phyloP scores from a whole-genome alignment of 805 yeast genomes.

The Metschnikowia orientalis region DNA sequence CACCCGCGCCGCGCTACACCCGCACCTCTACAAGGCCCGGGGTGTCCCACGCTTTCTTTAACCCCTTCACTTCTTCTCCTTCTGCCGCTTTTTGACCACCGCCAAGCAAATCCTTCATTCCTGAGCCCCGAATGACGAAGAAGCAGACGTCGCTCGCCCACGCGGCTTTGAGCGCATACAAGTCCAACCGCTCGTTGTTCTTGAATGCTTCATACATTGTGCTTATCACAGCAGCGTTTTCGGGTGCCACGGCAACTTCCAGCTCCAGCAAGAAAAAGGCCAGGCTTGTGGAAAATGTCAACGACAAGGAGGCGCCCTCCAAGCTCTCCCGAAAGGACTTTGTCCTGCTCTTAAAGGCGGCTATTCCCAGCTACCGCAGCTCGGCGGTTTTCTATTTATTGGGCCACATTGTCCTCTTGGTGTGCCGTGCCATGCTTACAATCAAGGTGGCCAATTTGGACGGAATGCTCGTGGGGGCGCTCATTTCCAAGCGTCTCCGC shows the following conservation, averaged over 20 bases:
- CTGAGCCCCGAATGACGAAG: too few relatives aligned
- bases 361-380: slow-evolving; percentile 30
- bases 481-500: slow-evolving; percentile 65
- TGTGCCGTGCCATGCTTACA: slow-evolving; percentile 67
- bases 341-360: slow-evolving; percentile 28
- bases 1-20: too few relatives aligned
- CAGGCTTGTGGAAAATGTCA: slow-evolving; percentile 1
- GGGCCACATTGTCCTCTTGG: slow-evolving; percentile 55
- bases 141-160: slow-evolving; percentile 19
- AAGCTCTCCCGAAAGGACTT: slow-evolving; percentile 30
- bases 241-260: slow-evolving; percentile 35
- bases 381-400: slow-evolving; percentile 35
- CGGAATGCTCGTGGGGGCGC: slow-evolving; percentile 76
- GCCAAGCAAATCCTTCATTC: too few relatives aligned
- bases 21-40: too few relatives aligned
- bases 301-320: slow-evolving; percentile 5
- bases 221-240: slow-evolving; percentile 39
- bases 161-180: slow-evolving; percentile 31
- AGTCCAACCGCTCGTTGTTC: slow-evolving; percentile 36
- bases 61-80: too few relatives aligned
- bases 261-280: slow-evolving; percentile 9
- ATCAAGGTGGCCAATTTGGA: slow-evolving; percentile 82
- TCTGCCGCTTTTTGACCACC: too few relatives aligned
- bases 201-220: slow-evolving; percentile 41
- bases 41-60: too few relatives aligned